Evolutionary conservation across 2,329 filamentous ascomycete genomes (phyloP).

Genomic region (Talaromyces sp.): DNA sequence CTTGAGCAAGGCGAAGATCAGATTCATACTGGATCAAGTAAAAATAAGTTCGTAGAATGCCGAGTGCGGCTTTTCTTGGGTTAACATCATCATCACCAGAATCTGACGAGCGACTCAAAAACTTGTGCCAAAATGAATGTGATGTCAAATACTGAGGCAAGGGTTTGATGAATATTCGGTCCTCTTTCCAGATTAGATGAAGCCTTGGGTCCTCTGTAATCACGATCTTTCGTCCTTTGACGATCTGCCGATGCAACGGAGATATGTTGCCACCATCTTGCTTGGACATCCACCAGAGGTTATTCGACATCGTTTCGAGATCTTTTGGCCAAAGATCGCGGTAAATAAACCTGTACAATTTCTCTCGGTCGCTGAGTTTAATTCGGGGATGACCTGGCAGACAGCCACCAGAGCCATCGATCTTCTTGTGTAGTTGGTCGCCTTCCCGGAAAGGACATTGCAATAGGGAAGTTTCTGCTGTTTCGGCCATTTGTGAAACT

Average conservation of each 20-base stretch:
- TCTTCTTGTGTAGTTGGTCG: background rate
- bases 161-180: constrained; percentile 38
- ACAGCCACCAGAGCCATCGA: background rate
- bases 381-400: background rate
- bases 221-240: constrained; percentile 33
- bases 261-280: background rate
- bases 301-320: background rate
- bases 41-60: constrained; percentile 13
- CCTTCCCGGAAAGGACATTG: background rate
- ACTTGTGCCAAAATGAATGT: constrained; percentile 15
- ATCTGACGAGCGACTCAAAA: background rate
- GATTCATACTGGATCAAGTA: constrained; percentile 14
- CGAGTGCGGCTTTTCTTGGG: constrained; percentile 7
- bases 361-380: background rate
- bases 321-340: background rate
- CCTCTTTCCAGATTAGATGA: constrained; percentile 34
- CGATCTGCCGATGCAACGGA: constrained; percentile 32
- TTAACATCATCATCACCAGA: background rate
- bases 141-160: constrained; percentile 24
- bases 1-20: constrained; percentile 20
- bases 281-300: background rate
- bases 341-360: background rate
- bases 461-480: too few species aligned
- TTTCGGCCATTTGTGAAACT: too few species aligned
- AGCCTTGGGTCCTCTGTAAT: constrained; percentile 36